phyloP scores from a whole-genome alignment of 192 early-diverging fungal genomes.

The Umbelopsis ramanniana region DNA sequence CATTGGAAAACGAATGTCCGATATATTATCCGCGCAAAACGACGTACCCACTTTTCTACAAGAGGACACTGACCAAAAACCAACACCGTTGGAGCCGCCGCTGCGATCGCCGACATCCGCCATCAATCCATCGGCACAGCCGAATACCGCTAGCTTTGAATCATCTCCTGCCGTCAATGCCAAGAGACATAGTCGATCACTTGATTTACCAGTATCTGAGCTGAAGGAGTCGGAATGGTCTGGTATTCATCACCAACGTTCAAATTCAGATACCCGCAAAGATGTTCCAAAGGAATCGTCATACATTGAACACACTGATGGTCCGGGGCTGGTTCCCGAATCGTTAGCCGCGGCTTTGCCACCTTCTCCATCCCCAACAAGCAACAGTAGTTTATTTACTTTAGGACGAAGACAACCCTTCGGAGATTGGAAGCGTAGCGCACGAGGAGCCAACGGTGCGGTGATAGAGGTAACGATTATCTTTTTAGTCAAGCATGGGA shows the following conservation, averaged over 20 bases:
- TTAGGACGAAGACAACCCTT: neutral
- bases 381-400: slow-evolving; percentile 2
- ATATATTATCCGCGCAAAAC: slow-evolving; percentile 39
- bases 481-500: neutral
- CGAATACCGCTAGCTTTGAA: slow-evolving; percentile 6
- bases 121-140: slow-evolving; percentile 9
- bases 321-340: slow-evolving; percentile 20
- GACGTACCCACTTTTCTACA: slow-evolving; percentile 1
- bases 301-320: neutral
- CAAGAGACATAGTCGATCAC: slow-evolving; percentile 27
- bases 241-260: slow-evolving; percentile 23
- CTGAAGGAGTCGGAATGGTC: slow-evolving; percentile 9
- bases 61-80: neutral
- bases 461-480: slow-evolving; percentile 16
- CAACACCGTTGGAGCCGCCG: neutral
- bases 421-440: neutral
- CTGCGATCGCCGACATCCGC: neutral
- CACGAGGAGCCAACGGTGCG: neutral
- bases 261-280: slow-evolving; percentile 25
- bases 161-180: slow-evolving; percentile 1
- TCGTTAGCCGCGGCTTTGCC: slow-evolving; percentile 8
- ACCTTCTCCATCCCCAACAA: slow-evolving; percentile 4
- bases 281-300: neutral
- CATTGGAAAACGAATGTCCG: slow-evolving; percentile 79
- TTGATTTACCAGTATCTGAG: slow-evolving; percentile 23